Evolutionary conservation across 306 rosid genomes (phyloP).

Genomic region (Aeschynomene evenia): DNA sequence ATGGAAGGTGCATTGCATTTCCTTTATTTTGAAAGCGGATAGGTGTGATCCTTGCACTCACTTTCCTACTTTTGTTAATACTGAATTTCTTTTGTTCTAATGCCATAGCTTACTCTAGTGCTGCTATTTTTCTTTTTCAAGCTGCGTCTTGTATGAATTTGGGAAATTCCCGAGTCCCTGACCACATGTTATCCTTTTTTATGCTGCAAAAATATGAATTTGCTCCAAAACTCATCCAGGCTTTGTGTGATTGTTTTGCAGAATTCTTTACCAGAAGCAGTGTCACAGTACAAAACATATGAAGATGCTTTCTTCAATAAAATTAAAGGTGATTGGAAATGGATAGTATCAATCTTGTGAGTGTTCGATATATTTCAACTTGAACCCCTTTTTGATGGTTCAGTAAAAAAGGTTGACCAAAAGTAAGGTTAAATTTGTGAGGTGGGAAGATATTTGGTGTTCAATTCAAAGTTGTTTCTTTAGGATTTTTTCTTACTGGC

Average conservation of each 20-base stretch:
- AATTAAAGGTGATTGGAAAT: constrained; percentile 51
- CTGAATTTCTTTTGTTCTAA: not conserved
- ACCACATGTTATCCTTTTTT: not conserved
- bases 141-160: not conserved
- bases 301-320: constrained; percentile 67
- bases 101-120: constrained; percentile 8
- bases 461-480: constrained; percentile 10
- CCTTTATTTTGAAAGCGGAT: not conserved
- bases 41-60: not conserved
- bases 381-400: constrained; percentile 9
- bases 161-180: not conserved
- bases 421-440: constrained; percentile 3
- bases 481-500: not conserved
- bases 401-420: constrained; percentile 1
- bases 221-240: constrained; percentile 27
- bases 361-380: constrained; percentile 14
- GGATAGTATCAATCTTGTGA: not conserved
- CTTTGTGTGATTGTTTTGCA: constrained; percentile 37
- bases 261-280: constrained; percentile 52
- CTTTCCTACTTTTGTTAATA: not conserved
- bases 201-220: not conserved
- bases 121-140: not conserved
- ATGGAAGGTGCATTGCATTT: not conserved
- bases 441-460: not conserved
- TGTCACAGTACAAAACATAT: constrained; percentile 45